These are phyloP conservation scores for Fusarium sp. DNA, from an alignment of 2,329 filamentous ascomycete genomes.

Conservation along the genomic window DNA sequence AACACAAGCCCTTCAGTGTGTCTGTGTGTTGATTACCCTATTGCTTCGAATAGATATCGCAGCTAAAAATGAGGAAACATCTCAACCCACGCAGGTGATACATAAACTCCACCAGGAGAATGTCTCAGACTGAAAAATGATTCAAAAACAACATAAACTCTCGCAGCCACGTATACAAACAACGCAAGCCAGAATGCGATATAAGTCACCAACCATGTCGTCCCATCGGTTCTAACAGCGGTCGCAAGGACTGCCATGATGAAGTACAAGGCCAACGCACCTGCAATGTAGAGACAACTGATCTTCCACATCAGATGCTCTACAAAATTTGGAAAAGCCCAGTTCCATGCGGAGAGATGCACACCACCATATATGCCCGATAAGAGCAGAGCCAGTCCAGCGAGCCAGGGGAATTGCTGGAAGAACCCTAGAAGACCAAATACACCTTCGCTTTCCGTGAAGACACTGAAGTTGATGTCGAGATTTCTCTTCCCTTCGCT, in stretches of 20 bases:
- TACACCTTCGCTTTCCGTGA: neutral
- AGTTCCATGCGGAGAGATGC: conserved; percentile 8
- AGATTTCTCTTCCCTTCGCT: conserved; percentile 5
- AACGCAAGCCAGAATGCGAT: neutral
- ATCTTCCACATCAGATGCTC: neutral
- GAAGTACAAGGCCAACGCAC: conserved; percentile 1
- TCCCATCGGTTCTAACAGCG: neutral
- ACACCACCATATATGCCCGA: neutral
- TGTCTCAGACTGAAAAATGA: neutral
- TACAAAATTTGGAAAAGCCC: neutral
- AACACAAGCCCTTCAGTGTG: neutral
- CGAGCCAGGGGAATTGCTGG: conserved; percentile 1
- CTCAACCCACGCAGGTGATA: neutral
- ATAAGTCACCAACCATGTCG: conserved; percentile 1
- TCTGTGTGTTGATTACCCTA: neutral
- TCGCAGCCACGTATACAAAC: neutral
- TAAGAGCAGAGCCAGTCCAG: conserved; percentile 3
- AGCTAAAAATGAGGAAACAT: conserved; percentile 2
- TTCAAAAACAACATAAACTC: neutral
- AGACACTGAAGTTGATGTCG: conserved; percentile 3
- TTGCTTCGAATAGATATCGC: neutral
- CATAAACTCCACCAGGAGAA: neutral
- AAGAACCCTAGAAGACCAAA: conserved; percentile 9
- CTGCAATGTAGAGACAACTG: neutral
- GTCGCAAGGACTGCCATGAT: neutral